phyloP scores from a whole-genome alignment of 768 basidiomycete genomes.

The Auricularia auricula-judae region DNA sequence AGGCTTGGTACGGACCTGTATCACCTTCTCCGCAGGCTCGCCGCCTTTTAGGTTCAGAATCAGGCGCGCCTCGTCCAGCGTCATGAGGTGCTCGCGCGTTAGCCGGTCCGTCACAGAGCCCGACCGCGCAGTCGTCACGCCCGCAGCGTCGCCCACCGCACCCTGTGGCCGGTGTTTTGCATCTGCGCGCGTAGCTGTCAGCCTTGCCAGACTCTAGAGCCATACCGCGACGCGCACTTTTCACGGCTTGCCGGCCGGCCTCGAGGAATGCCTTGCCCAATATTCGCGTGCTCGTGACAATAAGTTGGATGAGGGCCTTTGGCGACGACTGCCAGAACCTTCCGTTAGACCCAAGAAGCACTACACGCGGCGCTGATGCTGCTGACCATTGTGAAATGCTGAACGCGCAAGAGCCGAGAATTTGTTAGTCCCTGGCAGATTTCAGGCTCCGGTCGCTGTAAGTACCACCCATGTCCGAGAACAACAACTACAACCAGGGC shows the following conservation, averaged over 20 bases:
- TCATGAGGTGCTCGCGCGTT: slow-evolving; percentile 83
- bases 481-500: too few species aligned
- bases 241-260: slow-evolving; percentile 83
- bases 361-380: too few species aligned
- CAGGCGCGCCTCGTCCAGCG: slow-evolving; percentile 85
- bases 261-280: slow-evolving; percentile 86
- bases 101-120: slow-evolving; percentile 71
- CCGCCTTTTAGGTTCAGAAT: slow-evolving; percentile 81
- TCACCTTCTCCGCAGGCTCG: slow-evolving; percentile 52
- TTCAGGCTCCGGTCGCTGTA: too few species aligned
- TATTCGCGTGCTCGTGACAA: slow-evolving; percentile 66
- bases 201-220: neutral
- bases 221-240: slow-evolving; percentile 49
- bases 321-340: slow-evolving; percentile 56
- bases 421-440: neutral
- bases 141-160: slow-evolving; percentile 56
- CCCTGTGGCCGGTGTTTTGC: slow-evolving; percentile 71
- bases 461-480: too few species aligned
- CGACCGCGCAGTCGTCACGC: slow-evolving; percentile 63
- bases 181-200: slow-evolving; percentile 35
- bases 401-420: neutral
- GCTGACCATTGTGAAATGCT: neutral
- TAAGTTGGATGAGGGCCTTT: slow-evolving; percentile 65
- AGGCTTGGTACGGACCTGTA: slow-evolving; percentile 45
- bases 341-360: neutral